These are phyloP conservation scores for Pistacia integerrima DNA, from an alignment of 345 rosid genomes.

Conservation along the genomic window DNA sequence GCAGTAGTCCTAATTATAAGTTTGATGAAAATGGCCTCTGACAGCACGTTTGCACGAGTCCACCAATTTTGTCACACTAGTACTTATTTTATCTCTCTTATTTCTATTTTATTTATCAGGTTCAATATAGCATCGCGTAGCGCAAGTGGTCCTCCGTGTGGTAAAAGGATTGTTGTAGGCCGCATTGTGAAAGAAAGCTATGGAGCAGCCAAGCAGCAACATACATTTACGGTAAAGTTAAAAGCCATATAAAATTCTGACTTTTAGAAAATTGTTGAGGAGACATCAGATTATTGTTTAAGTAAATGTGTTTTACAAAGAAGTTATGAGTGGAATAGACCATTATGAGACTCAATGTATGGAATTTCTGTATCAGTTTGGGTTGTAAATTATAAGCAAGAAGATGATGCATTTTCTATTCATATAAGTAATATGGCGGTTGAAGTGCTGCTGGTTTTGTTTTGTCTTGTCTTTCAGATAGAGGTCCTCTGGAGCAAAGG, in stretches of 20 bases:
- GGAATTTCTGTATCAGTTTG: not conserved
- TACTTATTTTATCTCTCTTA: not conserved
- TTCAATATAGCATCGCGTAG: slow-evolving; percentile 50
- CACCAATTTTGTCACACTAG: not conserved
- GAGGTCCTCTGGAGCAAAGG: slow-evolving; percentile 79
- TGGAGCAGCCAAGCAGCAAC: slow-evolving; percentile 72
- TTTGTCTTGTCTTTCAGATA: slow-evolving; percentile 39
- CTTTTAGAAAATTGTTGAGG: not conserved
- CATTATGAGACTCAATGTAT: not conserved
- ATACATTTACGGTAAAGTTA: slow-evolving; percentile 66
- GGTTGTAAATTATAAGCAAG: not conserved
- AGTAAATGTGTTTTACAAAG: not conserved
- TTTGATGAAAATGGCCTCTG: slow-evolving; percentile 2
- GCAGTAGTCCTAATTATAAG: not conserved
- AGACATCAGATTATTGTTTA: not conserved
- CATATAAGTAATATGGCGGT: not conserved
- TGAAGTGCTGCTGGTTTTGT: slow-evolving; percentile 4
- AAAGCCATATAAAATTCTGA: not conserved
- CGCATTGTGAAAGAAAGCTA: slow-evolving; percentile 68
- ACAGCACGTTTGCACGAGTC: not conserved
- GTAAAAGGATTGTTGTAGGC: slow-evolving; percentile 52
- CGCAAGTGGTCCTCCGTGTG: slow-evolving; percentile 56
- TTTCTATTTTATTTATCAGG: slow-evolving; percentile 27
- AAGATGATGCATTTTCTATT: not conserved
- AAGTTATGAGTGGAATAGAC: not conserved